phyloP scores from a whole-genome alignment of 305 asterid genomes.

The Rubia balearica region DNA sequence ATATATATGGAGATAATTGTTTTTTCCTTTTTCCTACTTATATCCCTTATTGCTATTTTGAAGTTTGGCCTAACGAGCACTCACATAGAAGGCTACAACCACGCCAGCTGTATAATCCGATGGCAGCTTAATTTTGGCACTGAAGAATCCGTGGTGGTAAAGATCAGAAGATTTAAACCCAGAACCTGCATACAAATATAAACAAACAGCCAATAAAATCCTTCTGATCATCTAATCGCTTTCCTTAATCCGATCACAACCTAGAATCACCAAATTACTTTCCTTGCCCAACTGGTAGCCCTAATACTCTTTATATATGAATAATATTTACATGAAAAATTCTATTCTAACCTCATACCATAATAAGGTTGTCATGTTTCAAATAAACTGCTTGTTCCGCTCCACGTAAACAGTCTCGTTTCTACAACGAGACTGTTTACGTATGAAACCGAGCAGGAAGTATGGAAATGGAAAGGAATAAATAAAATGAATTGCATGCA shows the following conservation, averaged over 20 bases:
- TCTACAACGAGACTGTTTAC: neutral
- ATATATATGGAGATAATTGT: neutral
- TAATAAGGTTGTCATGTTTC: too few relatives aligned
- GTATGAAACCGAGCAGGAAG: neutral
- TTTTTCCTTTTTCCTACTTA: neutral
- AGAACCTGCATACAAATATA: conserved; percentile 43
- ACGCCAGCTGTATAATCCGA: conserved; percentile 85
- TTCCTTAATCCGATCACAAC: neutral
- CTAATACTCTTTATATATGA: too few relatives aligned
- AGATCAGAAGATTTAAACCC: conserved; percentile 83
- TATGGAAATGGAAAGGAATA: neutral
- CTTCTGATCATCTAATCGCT: neutral
- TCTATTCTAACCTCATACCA: too few relatives aligned
- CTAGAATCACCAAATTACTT: too few relatives aligned
- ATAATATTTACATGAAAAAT: too few relatives aligned
- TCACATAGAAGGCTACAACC: conserved; percentile 91
- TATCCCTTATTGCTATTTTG: neutral
- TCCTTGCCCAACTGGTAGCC: too few relatives aligned
- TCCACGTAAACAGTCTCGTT: neutral
- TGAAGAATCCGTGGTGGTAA: conserved; percentile 78
- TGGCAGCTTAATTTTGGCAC: conserved; percentile 84
- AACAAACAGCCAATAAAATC: neutral
- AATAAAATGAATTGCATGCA: neutral
- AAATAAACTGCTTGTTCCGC: too few relatives aligned
- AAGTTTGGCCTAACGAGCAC: conserved; percentile 12